These are phyloP conservation scores for Populus simonii DNA, from an alignment of 345 rosid species.

Conservation along the genomic window DNA sequence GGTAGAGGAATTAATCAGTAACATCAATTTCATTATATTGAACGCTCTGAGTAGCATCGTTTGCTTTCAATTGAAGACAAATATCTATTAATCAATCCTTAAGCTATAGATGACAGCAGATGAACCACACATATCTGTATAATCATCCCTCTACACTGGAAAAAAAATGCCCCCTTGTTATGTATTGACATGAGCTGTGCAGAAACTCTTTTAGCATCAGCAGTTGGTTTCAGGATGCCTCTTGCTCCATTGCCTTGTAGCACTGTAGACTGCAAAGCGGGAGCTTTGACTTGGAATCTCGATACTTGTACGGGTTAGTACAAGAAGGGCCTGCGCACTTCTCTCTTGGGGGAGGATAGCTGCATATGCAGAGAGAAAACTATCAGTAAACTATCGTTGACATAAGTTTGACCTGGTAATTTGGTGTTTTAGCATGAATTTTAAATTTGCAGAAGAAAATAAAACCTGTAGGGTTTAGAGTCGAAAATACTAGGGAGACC, in stretches of 20 bases:
- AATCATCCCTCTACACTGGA: not conserved
- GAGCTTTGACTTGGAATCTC: slow-evolving; percentile 79
- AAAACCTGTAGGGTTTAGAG: slow-evolving; percentile 53
- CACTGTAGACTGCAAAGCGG: slow-evolving; percentile 94
- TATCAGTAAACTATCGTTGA: slow-evolving; percentile 14
- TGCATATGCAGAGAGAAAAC: slow-evolving; percentile 26
- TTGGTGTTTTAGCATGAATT: not conserved
- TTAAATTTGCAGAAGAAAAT: not conserved
- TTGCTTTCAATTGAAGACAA: not conserved
- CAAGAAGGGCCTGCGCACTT: slow-evolving; percentile 81
- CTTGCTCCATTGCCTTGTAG: slow-evolving; percentile 72
- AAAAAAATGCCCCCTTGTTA: not conserved
- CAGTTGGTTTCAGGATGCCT: slow-evolving; percentile 8
- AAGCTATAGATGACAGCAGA: not conserved
- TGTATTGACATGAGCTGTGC: not conserved
- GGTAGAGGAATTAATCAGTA: not conserved
- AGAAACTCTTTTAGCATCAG: not conserved
- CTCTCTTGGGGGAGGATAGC: slow-evolving; percentile 93
- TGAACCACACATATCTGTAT: not conserved
- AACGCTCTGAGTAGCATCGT: not conserved
- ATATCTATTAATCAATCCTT: not conserved
- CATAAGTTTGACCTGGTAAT: not conserved
- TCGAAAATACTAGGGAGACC: slow-evolving; percentile 75
- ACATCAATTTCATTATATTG: not conserved
- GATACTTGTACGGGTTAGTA: slow-evolving; percentile 69